Base-by-base conservation (phyloP, 2,329 filamentous ascomycete species). In the Trichothecium sympodiale region DNA sequence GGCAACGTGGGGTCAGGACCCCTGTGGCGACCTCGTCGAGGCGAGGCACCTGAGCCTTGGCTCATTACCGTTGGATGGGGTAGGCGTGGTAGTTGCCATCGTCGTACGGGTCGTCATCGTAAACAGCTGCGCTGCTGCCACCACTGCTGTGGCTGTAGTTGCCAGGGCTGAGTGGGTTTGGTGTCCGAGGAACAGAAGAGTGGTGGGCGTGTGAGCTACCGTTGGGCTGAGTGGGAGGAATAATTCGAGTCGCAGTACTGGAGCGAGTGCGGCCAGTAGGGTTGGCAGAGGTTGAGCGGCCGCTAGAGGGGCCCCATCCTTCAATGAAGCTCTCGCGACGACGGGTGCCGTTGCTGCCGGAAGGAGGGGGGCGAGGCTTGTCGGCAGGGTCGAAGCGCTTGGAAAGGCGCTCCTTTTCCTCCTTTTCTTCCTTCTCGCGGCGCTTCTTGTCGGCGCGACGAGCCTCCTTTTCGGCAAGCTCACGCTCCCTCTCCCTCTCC, bases 81-180 rank as follows among this genome's bases (percentile, higher is more conserved):
- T 50, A 52, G n/a, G 51, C 34, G 38, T 56, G 54, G 43, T 60
- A 60, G 40, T 54, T 46, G 30, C 56, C 56, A 40, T 58, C 54
- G 36, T 59, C 54, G 34, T 47, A 55, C 23, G 38, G 40, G 36
- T 50, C 49, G 27, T 56, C 52, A 30, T 53, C 49, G 34, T 41
- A 43, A 16, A 41, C 30, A 7, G 37, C 36, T 28, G 38, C 34
- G 34, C 38, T 41, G 33, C 38, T 38, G 28, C 38, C 34, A 32
- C 38, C 41, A 29, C 39, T 39, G 34, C 45, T 50, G 43, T 50
- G 51, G 37, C 53, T 54, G 35, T 50, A 44, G 17, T 46, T 41
- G 15, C 31, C 26, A 14, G 45, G 38, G 33, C 35, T 45, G 37
- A 51, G 42, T 27, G 51, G 42, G 46, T 45, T 45, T 16, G 45